Evolutionary conservation across 2,329 filamentous ascomycete genomes (phyloP), one percentile per base, ranked within the genome.

Genomic region (Cladosporium austrohemisphaericum): DNA sequence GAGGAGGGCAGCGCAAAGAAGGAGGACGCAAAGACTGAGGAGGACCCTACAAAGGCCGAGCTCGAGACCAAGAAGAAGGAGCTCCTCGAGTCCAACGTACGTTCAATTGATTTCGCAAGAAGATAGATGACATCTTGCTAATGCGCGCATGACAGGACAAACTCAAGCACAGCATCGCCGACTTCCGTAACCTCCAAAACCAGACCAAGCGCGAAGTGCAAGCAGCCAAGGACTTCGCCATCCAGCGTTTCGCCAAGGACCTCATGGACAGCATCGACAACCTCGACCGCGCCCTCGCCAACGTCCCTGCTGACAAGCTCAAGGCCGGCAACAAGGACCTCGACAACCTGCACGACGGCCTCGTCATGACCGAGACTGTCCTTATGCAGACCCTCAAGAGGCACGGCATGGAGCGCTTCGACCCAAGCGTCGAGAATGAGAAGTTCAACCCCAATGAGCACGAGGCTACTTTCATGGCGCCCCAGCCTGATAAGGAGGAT

Each of bases 121-220:
- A 7, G 7, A n/a, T 3, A 8, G 10, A 36, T 36, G 5, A 7
- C n/a, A 29, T 20, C 16, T 29, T 5, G 38, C 52, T 56, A 35
- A 54, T 20, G 49, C 13, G 32, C n/a, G 31, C 37, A 22, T 6
- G n/a, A 32, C 59, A 97, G 93, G 93, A 97, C 74, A 93, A 90
- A 76, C 94, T 90, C 72, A 81, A 96, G 56, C 92, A 93, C 68
- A 86, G 87, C 49, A 84, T 97, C 57, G 93, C 93, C 72, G 93
- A 98, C 64, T 97, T 94, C 81, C 89, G 89, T 68, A 98, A 97
- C 75, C 86, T 98, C 44, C 92, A 97, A 76, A 89, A 96, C 65
- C 88, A 93, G 65, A 95, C 89, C 35, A 81, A 85, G 69, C 89
- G 93, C 65, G 93, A 98, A 60, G 85, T 94, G 68, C 88, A 93